Conservation (phyloP, 2,329 filamentous ascomycete species). For the Calonectria hawksworthii region DNA sequence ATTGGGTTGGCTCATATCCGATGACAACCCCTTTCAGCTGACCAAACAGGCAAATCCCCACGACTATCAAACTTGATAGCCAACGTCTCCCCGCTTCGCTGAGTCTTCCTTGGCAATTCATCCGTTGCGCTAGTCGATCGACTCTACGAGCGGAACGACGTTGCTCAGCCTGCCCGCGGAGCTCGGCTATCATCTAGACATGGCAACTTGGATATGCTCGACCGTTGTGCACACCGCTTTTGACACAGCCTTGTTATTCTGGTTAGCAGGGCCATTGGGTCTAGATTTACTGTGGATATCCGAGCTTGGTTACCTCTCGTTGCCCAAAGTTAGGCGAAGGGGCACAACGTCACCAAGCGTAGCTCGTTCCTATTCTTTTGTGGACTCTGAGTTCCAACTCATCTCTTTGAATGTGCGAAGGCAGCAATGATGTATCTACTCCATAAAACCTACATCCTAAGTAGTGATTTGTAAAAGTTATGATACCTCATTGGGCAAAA, state of each 20-base stretch:
- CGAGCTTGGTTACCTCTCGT: neutral
- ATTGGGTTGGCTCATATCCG: neutral
- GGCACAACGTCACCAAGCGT: too few species aligned
- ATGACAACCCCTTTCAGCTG: neutral
- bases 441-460: too few species aligned
- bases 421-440: too few species aligned
- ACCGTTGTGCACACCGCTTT: neutral
- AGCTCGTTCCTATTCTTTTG: too few species aligned
- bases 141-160: neutral
- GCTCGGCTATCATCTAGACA: neutral
- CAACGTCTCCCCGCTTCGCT: neutral
- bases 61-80: neutral
- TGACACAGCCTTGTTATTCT: neutral
- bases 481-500: too few species aligned
- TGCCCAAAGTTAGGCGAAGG: neutral
- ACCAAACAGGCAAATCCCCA: neutral
- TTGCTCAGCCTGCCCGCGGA: neutral
- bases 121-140: neutral
- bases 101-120: neutral
- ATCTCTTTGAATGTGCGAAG: too few species aligned
- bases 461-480: too few species aligned
- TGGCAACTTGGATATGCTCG: neutral
- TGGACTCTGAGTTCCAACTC: neutral
- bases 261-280: neutral
- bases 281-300: neutral